These are phyloP conservation scores for Termitomyces sp. DNA, from an alignment of 768 basidiomycete species.

Conservation along the genomic window DNA sequence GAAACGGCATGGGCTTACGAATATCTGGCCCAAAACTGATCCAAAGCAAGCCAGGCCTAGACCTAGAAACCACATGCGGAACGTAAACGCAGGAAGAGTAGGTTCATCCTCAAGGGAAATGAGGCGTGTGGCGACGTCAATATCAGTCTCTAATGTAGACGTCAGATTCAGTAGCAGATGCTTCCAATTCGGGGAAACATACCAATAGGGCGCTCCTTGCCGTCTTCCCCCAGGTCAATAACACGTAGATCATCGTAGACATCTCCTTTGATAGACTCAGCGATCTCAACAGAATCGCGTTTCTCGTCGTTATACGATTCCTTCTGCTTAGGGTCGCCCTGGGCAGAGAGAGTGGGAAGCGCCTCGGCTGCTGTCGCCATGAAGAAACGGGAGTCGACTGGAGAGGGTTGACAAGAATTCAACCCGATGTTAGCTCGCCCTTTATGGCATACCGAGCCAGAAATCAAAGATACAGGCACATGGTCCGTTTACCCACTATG, in stretches of 20 bases:
- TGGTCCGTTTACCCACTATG: neutral
- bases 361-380: neutral
- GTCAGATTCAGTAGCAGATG: neutral
- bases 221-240: conserved; percentile 45
- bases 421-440: neutral
- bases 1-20: conserved; percentile 27
- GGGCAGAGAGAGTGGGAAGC: neutral
- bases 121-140: conserved; percentile 44
- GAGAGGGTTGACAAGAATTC: neutral
- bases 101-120: conserved; percentile 55
- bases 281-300: conserved; percentile 10
- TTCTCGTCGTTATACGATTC: neutral
- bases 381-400: neutral
- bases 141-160: conserved; percentile 31
- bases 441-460: neutral
- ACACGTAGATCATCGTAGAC: conserved; percentile 18
- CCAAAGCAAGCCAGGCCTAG: conserved; percentile 56
- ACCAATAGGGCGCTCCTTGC: conserved; percentile 51
- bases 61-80: conserved; percentile 55
- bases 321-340: neutral
- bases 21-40: conserved; percentile 46
- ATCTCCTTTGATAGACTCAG: conserved; percentile 13
- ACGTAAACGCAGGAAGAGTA: conserved; percentile 45
- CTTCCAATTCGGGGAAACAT: neutral
- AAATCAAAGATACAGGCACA: neutral